phyloP scores from a whole-genome alignment of 2,329 filamentous ascomycete species.

The Arthrobotrys musiformis region DNA sequence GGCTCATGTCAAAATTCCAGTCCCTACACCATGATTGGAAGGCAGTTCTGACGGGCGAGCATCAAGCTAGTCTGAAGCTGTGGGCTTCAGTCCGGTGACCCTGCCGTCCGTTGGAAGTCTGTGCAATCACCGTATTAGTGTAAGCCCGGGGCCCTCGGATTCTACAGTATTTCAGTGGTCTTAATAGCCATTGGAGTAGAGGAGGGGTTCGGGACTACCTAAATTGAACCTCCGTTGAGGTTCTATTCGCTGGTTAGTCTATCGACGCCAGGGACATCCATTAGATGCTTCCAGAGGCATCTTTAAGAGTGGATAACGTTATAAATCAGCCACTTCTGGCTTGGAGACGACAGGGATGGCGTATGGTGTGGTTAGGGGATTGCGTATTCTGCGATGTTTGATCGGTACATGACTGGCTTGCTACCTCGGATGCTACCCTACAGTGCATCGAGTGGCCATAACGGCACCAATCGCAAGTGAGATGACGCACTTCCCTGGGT shows the following conservation, averaged over 20 bases:
- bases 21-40: slow-evolving; percentile 44
- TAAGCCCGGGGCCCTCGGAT: neutral
- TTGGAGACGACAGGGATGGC: slow-evolving; percentile 3
- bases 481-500: neutral
- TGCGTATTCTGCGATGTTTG: slow-evolving; percentile 26
- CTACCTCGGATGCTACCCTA: neutral
- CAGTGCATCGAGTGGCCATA: neutral
- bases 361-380: neutral
- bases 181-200: neutral
- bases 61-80: neutral
- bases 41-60: neutral
- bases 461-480: neutral
- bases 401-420: neutral
- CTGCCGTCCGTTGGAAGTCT: slow-evolving; percentile 2
- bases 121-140: slow-evolving; percentile 48
- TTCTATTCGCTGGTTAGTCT: neutral
- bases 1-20: slow-evolving; percentile 17
- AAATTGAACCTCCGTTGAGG: neutral
- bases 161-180: neutral
- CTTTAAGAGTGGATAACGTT: slow-evolving; percentile 31
- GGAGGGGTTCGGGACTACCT: neutral
- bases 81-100: neutral
- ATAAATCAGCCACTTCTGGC: slow-evolving; percentile 20
- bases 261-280: neutral
- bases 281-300: neutral